Conservation (phyloP, 345 rosid genomes). For the Adansonia digitata region DNA sequence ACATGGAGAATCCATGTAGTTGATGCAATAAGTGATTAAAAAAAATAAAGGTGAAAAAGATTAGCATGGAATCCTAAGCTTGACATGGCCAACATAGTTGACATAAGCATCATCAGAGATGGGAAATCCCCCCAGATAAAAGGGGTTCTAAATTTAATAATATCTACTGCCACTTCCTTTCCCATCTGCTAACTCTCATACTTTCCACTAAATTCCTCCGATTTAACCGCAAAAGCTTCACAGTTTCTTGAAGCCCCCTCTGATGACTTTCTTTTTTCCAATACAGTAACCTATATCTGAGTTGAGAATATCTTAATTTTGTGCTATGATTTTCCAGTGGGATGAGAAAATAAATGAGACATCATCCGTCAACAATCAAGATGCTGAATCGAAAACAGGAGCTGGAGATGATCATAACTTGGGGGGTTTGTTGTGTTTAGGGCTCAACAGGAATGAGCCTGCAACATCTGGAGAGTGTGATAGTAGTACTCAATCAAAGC, state of each 20-base stretch:
- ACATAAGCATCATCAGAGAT: slow-evolving; percentile 18
- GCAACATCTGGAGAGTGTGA: slow-evolving; percentile 4
- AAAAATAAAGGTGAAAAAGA: slow-evolving; percentile 24
- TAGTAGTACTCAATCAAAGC: neutral
- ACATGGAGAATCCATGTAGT: slow-evolving; percentile 12
- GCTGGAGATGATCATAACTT: slow-evolving; percentile 3
- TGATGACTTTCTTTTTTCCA: neutral
- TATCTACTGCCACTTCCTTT: slow-evolving; percentile 13
- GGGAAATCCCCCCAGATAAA: slow-evolving; percentile 10
- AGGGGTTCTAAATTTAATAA: slow-evolving; percentile 8
- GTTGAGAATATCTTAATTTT: neutral
- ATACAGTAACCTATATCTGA: neutral
- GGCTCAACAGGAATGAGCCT: slow-evolving; percentile 18
- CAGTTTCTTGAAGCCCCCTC: slow-evolving; percentile 6
- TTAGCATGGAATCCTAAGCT: slow-evolving; percentile 30
- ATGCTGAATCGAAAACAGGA: slow-evolving; percentile 10
- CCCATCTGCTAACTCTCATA: neutral
- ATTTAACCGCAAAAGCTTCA: slow-evolving; percentile 17
- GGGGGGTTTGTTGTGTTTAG: slow-evolving; percentile 34
- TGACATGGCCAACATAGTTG: slow-evolving; percentile 15
- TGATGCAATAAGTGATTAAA: neutral
- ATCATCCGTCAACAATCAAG: slow-evolving; percentile 12
- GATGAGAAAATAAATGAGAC: slow-evolving; percentile 15
- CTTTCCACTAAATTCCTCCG: slow-evolving; percentile 21
- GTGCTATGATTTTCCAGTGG: slow-evolving; percentile 24